phyloP scores from a whole-genome alignment of 257 asterid genomes.

The Plectranthus barbatus region DNA sequence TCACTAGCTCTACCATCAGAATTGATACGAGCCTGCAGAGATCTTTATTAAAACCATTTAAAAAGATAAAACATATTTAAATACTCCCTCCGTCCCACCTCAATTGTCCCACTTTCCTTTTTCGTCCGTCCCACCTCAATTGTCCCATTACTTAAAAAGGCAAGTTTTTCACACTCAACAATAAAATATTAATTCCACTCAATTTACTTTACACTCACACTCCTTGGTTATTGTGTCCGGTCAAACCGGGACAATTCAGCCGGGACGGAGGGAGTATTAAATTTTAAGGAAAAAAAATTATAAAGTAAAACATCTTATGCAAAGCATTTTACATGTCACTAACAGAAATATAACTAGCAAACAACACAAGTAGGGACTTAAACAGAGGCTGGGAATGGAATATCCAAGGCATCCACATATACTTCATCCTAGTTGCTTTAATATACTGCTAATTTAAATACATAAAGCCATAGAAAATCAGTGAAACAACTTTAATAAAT shows the following conservation, averaged over 20 bases:
- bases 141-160: too few species aligned
- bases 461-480: neutral
- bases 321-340: neutral
- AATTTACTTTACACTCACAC: too few species aligned
- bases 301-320: neutral
- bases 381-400: slow-evolving; percentile 5
- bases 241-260: too few species aligned
- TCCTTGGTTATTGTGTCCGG: too few species aligned
- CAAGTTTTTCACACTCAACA: too few species aligned
- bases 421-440: slow-evolving; percentile 1
- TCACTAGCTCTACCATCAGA: slow-evolving; percentile 25
- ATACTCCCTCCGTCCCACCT: too few species aligned
- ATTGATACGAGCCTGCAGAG: slow-evolving; percentile 34
- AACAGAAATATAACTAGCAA: neutral
- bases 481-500: neutral
- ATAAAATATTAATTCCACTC: too few species aligned
- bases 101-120: too few species aligned
- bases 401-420: neutral
- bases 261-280: too few species aligned
- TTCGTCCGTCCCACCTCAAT: too few species aligned
- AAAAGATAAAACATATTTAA: slow-evolving; percentile 1
- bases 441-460: neutral
- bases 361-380: neutral
- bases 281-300: neutral
- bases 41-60: slow-evolving; percentile 19